Base-by-base conservation (phyloP, 441 rosid species). In the Melastoma candidum region DNA sequence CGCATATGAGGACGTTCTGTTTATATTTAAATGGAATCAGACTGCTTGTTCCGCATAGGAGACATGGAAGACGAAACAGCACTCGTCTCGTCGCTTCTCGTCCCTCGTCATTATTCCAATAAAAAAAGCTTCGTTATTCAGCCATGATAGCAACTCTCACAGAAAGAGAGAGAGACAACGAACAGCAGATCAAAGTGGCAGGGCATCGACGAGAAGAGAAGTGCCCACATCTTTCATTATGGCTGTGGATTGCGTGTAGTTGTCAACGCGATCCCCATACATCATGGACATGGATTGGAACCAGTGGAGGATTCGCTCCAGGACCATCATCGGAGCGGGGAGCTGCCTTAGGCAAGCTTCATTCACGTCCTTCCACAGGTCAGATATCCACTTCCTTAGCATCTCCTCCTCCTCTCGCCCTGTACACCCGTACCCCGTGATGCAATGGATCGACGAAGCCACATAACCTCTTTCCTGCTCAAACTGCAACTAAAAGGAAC, bases 381-480 rank as follows among this genome's bases (percentile, higher is more conserved):
- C 43, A 1, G 11, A 41, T 7, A 56, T 27, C 22, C 13, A 4
- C 29, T 32, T 36, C 8, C 27, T 11, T 14, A 57, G 12, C 11
- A n/a, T 10, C 26, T 29, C 25, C 3, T n/a, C 22, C 0, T 53
- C 14, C 11, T 29, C 46, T 27, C 29, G 4, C n/a, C 48, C 53
- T 7, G 46, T 48, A 2, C 48, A 13, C 8, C 45, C 27, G 22
- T 57, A 14, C 26, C 32, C 36, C 53, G 17, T 13, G 39, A 7
- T 63, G 22, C 68, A 61, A 48, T 68, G 66, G 12, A 64, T 7
- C 1, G 47, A 39, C 7, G 68, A 67, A 3, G 71, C 61, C 2
- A 47, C 54, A 7, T 69, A 63, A 2, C 60, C 68, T 44, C 71
- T 59, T 32, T 52, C 26, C 29, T 70, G 64, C 57, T 69, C 66